These are phyloP conservation scores for Hypoxylon lenormandii DNA, from an alignment of 495 filamentous ascomycete species.

Conservation along the genomic window DNA sequence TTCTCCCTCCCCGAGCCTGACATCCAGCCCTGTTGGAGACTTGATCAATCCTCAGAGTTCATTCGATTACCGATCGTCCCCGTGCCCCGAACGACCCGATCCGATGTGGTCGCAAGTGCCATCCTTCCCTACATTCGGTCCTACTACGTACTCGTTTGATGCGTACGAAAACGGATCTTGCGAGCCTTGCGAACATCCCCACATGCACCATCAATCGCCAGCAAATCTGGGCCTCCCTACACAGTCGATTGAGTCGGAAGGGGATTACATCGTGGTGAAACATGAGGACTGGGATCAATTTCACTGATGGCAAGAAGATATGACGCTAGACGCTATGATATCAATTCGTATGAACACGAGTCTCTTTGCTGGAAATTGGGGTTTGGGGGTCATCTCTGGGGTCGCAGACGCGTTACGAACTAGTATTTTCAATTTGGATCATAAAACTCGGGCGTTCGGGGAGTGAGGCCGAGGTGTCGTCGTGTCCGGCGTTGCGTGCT, in stretches of 20 bases:
- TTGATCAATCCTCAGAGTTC: constrained; percentile 44
- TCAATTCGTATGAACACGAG: not conserved
- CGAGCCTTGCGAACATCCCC: constrained; percentile 49
- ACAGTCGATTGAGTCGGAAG: constrained; percentile 47
- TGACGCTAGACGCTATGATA: not conserved
- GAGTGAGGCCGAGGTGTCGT: not conserved
- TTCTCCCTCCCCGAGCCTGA: constrained; percentile 39
- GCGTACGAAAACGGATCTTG: constrained; percentile 39
- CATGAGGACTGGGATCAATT: constrained; percentile 53
- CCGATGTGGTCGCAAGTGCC: constrained; percentile 42
- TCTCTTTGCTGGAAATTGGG: not conserved
- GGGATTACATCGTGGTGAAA: constrained; percentile 51
- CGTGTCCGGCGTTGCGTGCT: not conserved
- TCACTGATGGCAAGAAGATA: constrained; percentile 17
- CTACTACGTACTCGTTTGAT: constrained; percentile 40
- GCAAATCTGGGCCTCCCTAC: constrained; percentile 39
- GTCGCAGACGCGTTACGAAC: not conserved
- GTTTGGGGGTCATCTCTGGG: not conserved
- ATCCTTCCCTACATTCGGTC: constrained; percentile 32
- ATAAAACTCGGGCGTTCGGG: constrained; percentile 3
- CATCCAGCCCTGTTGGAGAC: constrained; percentile 47
- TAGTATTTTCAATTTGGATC: constrained; percentile 5
- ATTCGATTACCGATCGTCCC: constrained; percentile 45
- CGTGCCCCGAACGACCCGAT: constrained; percentile 46
- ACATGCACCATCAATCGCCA: constrained; percentile 46